Base-by-base conservation (phyloP, 1,284 basidiomycete species). In the Crocinoboletus sp. region DNA sequence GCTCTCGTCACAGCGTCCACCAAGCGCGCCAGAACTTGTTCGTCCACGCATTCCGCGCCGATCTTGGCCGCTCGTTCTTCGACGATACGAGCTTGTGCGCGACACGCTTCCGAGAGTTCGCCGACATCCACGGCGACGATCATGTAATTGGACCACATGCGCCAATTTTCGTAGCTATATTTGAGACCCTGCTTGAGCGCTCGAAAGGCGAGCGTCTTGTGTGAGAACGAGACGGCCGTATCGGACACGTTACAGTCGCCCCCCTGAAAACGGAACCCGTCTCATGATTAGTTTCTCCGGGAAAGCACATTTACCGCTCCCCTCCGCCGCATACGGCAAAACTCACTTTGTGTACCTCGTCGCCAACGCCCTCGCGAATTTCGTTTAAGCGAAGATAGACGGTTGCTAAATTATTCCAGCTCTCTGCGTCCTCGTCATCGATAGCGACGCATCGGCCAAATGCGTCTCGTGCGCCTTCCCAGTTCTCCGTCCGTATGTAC, bases 101-200 rank as follows among this genome's bases (percentile, higher is more conserved):
- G 84, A 41, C 81, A 84, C 0, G 93, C 88, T 63, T 99, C 95
- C 7, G 81, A 72, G 34, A 97, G 75, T 65, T 97, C 89, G 6
- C 94, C 95, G 12, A 97, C 88, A 58, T 98, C 93, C 65, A 97
- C 76, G 6, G 90, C 79, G 28, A 99, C 86, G 54, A 97, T 74
- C 88, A 94, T 95, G 72, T 94, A 98, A 70, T 99, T 99, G 54
- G 78, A 77, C 96, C 96, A 99, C 81, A 99, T 94, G 13, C 91
- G 80, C 95, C 95, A 99, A 59, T 94, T 94, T 41, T 93, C 85
- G 65, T 91, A 89, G 41, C 80, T 78, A 61, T 80, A 82, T 54
- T 84, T 85, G 47, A 99, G 77, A 4, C 94, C 93, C 53, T 92
- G 86, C 55, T 88, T 85, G 31, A 99, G 83, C 10, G 96, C 95